Evolutionary conservation across 2,329 filamentous ascomycete species (phyloP).

Genomic region (Ophiocordyceps robertsii): DNA sequence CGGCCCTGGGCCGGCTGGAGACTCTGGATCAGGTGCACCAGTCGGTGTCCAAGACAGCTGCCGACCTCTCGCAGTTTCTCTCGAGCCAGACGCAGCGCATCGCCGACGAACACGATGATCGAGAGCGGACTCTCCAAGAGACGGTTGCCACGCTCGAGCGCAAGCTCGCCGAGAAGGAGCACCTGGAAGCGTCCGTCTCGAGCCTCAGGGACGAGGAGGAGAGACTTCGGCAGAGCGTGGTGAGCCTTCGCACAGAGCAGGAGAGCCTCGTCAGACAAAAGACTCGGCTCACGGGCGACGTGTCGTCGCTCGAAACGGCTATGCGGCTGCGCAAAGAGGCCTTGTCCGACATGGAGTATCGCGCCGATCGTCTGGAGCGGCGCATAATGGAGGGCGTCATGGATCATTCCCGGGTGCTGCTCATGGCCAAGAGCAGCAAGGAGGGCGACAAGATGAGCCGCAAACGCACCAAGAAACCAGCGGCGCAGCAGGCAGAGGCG

Average conservation of each 20-base stretch:
- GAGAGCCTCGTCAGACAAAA: constrained; percentile 69
- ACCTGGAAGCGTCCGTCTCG: constrained; percentile 41
- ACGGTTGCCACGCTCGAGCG: constrained; percentile 71
- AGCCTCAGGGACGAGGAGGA: constrained; percentile 38
- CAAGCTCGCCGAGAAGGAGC: constrained; percentile 50
- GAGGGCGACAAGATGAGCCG: constrained; percentile 43
- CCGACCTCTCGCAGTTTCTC: constrained; percentile 74
- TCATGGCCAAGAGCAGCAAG: constrained; percentile 55
- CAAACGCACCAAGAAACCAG: constrained; percentile 36
- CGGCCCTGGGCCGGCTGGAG: constrained; percentile 62
- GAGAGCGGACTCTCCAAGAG: constrained; percentile 68
- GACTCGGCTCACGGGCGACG: constrained; percentile 66
- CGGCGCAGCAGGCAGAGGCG: constrained; percentile 10
- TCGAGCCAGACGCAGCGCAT: constrained; percentile 62
- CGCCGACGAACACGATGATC: constrained; percentile 63
- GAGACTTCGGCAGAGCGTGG: constrained; percentile 39
- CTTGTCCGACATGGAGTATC: constrained; percentile 76
- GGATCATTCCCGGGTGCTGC: constrained; percentile 83
- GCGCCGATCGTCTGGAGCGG: constrained; percentile 79
- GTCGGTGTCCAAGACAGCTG: constrained; percentile 72
- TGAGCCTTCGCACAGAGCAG: constrained; percentile 50
- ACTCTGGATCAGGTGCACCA: constrained; percentile 81
- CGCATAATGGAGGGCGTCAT: constrained; percentile 92
- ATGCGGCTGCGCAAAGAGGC: constrained; percentile 82
- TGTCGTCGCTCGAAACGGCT: constrained; percentile 84